Base-by-base conservation (phyloP, 352 stramenopile genomes). In the Peronospora farinosa region DNA sequence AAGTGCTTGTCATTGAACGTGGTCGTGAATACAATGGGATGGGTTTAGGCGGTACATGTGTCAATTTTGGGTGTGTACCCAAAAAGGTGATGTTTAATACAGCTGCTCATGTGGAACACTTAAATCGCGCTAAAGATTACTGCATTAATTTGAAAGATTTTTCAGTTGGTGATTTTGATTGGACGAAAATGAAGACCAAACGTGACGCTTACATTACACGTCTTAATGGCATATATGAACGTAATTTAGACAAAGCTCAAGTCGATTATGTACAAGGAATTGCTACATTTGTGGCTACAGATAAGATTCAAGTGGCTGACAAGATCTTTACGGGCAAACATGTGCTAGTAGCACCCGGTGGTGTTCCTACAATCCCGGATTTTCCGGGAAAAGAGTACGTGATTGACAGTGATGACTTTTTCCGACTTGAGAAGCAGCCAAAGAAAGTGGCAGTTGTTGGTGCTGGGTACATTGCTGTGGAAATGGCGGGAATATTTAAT, bases 1-100 rank as follows among this genome's bases (percentile, higher is more conserved):
- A 82, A 15, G 65, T 66, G 35, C 70, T 95, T 7, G 65, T 99
- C 10, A 74, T 98, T 23, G 96, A 99, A 67, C 79, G 78, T 46
- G 68, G 74, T 35, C 74, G 72, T 44, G 50, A 72, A 49, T 57
- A 66, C 38, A 70, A 88, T 54, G 84, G 71, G 50, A 71, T 71
- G 50, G 57, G 72, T 13, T 63, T 91, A 37, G 96, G 95, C 40
- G 96, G 97, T 47, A 99, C 97, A n/a, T 99, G 96, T 55, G 96
- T 99, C 41, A 99, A 99, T 65, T 93, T 99, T 0, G 96, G 97
- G 43, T 99, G 96, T 74, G 95, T 99, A 30, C 96, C 96, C 15
- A 99, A 99, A 72, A 99, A 99, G 67, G 85, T 99, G 48, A 98
- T 99, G 95, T 88, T 77, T 48, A 60, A 80, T 13, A 78, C 77